Conservation (phyloP, 345 rosid genomes). For the Salix exigua region DNA sequence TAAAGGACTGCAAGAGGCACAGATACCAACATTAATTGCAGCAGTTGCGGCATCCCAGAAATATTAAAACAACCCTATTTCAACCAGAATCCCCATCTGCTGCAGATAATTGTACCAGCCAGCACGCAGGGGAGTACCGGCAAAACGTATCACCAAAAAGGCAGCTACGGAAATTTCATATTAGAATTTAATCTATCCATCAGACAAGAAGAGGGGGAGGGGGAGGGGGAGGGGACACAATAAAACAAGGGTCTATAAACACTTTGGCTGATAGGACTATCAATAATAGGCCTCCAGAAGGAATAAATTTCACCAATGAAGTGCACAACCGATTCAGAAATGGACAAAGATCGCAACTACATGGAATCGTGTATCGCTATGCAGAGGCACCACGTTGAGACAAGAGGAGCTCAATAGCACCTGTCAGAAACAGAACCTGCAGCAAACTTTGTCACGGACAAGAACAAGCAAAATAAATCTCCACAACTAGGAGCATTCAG, state of each 20-base stretch:
- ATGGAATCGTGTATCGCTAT: not conserved
- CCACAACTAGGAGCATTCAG: not conserved
- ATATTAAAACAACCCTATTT: not conserved
- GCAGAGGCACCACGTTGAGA: not conserved
- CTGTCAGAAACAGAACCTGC: not conserved
- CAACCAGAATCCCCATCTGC: not conserved
- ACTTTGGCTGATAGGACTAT: not conserved
- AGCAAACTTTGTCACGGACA: not conserved
- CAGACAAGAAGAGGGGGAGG: not conserved
- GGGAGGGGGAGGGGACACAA: not conserved
- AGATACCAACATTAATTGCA: not conserved
- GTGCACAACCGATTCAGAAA: not conserved
- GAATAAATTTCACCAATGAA: not conserved
- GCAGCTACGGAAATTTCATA: not conserved
- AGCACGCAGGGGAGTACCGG: not conserved
- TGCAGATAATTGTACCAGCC: not conserved
- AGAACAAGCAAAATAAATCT: not conserved
- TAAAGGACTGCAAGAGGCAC: not conserved
- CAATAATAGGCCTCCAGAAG: not conserved
- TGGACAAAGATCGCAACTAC: not conserved
- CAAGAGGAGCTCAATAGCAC: not conserved
- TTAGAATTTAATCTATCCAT: not conserved
- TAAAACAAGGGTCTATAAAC: not conserved
- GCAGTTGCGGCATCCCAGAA: not conserved
- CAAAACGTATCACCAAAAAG: not conserved